Conservation (phyloP, 768 basidiomycete species). For the Antrodiella citrinella region DNA sequence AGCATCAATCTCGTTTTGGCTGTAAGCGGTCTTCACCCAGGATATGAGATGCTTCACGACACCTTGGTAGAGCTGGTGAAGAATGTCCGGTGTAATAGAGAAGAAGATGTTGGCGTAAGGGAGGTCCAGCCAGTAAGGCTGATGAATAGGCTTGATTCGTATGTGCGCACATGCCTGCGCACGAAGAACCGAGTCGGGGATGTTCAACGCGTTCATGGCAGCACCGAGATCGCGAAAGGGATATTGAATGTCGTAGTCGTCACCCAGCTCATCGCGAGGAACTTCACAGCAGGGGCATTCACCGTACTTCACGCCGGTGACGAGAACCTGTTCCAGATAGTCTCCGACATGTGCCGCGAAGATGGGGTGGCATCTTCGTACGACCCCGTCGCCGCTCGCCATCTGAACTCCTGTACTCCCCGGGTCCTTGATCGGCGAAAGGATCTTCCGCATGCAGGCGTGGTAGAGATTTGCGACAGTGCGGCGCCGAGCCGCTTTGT, state of each 20-base stretch:
- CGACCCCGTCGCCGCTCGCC: conserved; percentile 11
- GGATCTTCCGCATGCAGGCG: conserved; percentile 9
- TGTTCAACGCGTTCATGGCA: no score
- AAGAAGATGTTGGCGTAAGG: no score
- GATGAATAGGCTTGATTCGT: no score
- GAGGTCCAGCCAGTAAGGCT: no score
- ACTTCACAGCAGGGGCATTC: not conserved
- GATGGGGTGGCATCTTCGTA: conserved; percentile 5
- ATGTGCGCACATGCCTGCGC: no score
- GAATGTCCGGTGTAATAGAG: no score
- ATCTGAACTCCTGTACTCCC: conserved; percentile 13
- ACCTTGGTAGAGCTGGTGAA: no score
- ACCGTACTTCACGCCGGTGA: not conserved
- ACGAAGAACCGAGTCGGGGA: no score
- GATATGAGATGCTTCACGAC: no score
- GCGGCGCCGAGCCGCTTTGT: conserved; percentile 7
- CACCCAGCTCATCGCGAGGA: not conserved
- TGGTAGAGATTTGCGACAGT: conserved; percentile 19
- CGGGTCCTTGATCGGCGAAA: conserved; percentile 4
- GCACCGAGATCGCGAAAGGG: no score
- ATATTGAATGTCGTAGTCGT: not conserved
- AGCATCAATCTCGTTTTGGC: no score
- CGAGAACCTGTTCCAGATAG: conserved; percentile 5
- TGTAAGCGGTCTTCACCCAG: no score
- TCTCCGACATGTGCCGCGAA: conserved; percentile 15